Percentiles rank a stretch among this genome's conserved stretches.
Conservation (phyloP, 306 rosid genomes). For the Pyrus betulifolia region DNA sequence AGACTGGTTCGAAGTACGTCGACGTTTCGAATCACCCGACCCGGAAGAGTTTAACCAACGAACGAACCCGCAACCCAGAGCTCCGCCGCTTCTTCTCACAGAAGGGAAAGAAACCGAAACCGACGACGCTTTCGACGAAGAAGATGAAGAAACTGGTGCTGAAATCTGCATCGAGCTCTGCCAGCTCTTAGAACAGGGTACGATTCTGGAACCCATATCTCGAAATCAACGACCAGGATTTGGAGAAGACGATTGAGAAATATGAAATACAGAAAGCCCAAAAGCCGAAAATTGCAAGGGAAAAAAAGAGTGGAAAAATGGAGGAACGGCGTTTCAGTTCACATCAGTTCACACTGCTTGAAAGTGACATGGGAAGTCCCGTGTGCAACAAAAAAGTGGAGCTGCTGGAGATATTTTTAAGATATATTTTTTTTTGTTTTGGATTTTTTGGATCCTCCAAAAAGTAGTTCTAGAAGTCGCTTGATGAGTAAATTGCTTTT, state of each 20-base stretch:
- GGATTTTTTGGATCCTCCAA: conserved; percentile 2
- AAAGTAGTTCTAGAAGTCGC: conserved; percentile 1
- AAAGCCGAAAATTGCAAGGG: neutral
- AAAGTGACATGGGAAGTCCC: neutral
- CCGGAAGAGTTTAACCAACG: neutral
- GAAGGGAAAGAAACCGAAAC: conserved; percentile 16
- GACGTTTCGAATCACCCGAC: conserved; percentile 11
- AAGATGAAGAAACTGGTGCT: conserved; percentile 1
- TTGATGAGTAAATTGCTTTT: neutral
- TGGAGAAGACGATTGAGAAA: neutral
- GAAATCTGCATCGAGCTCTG: conserved; percentile 5
- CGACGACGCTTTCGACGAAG: neutral
- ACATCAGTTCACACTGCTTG: neutral
- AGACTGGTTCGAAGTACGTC: conserved; percentile 14
- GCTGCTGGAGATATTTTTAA: neutral
- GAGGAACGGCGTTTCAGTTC: neutral
- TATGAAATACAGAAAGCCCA: neutral
- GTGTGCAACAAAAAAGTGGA: neutral
- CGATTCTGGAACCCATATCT: conserved; percentile 37
- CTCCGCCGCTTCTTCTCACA: conserved; percentile 15
- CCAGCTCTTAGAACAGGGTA: conserved; percentile 24
- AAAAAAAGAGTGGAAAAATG: neutral
- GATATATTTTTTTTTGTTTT: too few relatives aligned
- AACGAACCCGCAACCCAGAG: conserved; percentile 12
- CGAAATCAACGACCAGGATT: neutral